Conservation (phyloP, 1,139 yeast species). For the Kodamaea fungicola region DNA sequence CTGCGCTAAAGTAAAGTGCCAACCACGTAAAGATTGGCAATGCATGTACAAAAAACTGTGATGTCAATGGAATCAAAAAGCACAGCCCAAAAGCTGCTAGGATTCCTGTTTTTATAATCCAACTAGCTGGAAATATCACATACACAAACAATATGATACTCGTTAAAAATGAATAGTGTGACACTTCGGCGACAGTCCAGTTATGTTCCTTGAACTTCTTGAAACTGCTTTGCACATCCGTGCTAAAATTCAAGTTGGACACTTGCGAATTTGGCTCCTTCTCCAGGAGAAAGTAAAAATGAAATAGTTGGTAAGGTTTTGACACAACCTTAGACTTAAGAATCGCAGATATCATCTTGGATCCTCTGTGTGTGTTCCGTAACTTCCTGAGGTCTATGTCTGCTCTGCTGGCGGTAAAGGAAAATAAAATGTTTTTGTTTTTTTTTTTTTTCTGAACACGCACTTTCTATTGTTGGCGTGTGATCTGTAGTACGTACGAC, state of each 20-base stretch:
- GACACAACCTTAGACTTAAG: slow-evolving; percentile 35
- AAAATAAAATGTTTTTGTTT: no score
- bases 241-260: slow-evolving; percentile 57
- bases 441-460: no score
- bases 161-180: slow-evolving; percentile 51
- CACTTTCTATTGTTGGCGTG: no score
- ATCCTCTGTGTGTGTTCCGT: not conserved
- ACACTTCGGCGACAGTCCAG: slow-evolving; percentile 43
- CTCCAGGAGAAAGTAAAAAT: slow-evolving; percentile 55
- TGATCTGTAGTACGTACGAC: no score
- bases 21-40: slow-evolving; percentile 89
- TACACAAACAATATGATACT: slow-evolving; percentile 51
- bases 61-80: slow-evolving; percentile 65
- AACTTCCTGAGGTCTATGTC: no score
- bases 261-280: slow-evolving; percentile 53
- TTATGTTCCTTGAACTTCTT: slow-evolving; percentile 47
- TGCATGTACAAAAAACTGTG: slow-evolving; percentile 83
- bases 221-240: slow-evolving; percentile 51
- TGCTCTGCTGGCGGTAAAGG: no score
- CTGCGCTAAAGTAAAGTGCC: slow-evolving; percentile 74
- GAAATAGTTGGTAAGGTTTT: slow-evolving; percentile 44
- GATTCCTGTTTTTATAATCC: slow-evolving; percentile 44
- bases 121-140: slow-evolving; percentile 50
- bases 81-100: slow-evolving; percentile 32
- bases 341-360: slow-evolving; percentile 14